Conservation (phyloP, 2,329 filamentous ascomycete species). For the Ophiostoma populinum region DNA sequence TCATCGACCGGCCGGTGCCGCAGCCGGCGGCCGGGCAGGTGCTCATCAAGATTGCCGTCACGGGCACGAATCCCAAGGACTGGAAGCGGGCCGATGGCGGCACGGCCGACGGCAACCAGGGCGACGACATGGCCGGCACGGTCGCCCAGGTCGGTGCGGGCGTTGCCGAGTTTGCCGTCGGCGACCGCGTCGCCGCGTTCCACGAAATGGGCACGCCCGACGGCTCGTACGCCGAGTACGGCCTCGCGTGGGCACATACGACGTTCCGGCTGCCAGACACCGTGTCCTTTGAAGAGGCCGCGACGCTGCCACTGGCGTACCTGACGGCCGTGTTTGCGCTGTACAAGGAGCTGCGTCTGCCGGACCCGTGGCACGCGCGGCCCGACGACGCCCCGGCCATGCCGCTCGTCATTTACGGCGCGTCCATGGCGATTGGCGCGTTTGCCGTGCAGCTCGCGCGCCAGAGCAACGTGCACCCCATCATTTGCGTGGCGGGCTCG, state of each 20-base stretch:
- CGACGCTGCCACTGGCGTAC: conserved; percentile 25
- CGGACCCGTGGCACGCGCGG: conserved; percentile 23
- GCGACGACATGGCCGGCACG: conserved; percentile 37
- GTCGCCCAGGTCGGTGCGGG: conserved; percentile 35
- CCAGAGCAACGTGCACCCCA: conserved; percentile 31
- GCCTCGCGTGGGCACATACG: conserved; percentile 22
- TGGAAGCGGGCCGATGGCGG: conserved; percentile 20
- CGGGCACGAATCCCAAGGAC: conserved; percentile 30
- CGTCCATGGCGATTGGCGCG: conserved; percentile 30
- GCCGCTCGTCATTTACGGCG: conserved; percentile 26
- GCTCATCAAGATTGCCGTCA: conserved; percentile 14
- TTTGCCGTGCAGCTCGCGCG: conserved; percentile 33
- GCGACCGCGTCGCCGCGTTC: conserved; percentile 39
- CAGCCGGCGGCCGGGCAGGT: conserved; percentile 16
- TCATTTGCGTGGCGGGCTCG: conserved; percentile 35
- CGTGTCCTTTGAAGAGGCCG: conserved; percentile 22
- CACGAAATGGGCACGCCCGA: conserved; percentile 21
- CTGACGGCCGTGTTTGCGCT: conserved; percentile 25
- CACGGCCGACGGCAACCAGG: conserved; percentile 21
- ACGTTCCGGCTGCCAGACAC: conserved; percentile 24
- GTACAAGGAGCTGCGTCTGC: conserved; percentile 21
- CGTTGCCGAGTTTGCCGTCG: conserved; percentile 38
- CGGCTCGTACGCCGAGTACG: conserved; percentile 25
- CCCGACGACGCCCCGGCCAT: neutral
- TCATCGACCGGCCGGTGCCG: conserved; percentile 24